phyloP scores from a whole-genome alignment of 176 grass and related monocot species.

The Oryza glaberrima region DNA sequence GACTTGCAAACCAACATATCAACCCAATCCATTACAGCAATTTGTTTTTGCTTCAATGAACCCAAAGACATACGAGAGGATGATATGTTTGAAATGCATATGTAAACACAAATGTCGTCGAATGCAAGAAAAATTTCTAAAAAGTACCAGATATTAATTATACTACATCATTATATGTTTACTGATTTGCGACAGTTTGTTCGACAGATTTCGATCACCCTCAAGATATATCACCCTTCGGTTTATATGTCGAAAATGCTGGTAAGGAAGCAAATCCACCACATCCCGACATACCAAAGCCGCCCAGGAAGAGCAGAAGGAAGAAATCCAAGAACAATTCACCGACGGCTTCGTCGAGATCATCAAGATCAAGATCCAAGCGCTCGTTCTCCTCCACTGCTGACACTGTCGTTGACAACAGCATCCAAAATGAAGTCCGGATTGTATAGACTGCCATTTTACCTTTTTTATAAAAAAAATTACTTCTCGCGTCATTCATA shows the following conservation, averaged over 20 bases:
- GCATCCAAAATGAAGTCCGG: conserved; percentile 27
- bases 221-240: conserved; percentile 62
- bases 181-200: not conserved
- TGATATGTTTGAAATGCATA: conserved; percentile 1
- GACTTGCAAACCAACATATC: not conserved
- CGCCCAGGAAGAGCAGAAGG: conserved; percentile 55
- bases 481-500: not conserved
- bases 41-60: not conserved
- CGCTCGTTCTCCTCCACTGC: conserved; percentile 50
- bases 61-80: not conserved
- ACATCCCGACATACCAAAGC: conserved; percentile 73
- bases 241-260: conserved; percentile 58
- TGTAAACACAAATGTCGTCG: not conserved
- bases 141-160: not conserved
- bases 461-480: not conserved
- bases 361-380: conserved; percentile 61
- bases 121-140: not conserved
- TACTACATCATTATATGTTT: not conserved
- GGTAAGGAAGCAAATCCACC: conserved; percentile 40
- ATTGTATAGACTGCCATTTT: conserved; percentile 43
- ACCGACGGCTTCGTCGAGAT: conserved; percentile 46
- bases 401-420: not conserved
- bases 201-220: conserved; percentile 77
- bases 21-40: not conserved
- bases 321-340: conserved; percentile 66